Base-by-base conservation (phyloP, 257 asterid genomes). In the Jaltomata sinuosa region DNA sequence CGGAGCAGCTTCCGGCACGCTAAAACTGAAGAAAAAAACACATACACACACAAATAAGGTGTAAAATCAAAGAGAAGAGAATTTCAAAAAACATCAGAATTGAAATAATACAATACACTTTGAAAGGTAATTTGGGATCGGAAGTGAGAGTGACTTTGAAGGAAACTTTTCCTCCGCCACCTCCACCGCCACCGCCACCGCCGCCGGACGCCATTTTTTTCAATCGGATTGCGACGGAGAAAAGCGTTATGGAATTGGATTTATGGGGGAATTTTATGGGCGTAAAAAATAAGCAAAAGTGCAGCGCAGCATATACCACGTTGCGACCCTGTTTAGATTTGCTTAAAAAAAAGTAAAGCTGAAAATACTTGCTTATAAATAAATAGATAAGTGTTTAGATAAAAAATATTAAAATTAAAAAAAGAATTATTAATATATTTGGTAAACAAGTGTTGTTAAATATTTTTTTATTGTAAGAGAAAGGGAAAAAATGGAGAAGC, bases 1-100 rank as follows among this genome's bases (percentile, higher is more conserved):
- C 27, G 99, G 98, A 11, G 99, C 99, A 59, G 93, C 99, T 92
- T 96, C 99, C 11, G 99, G 98, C 49, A 96, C 98, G 91, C 98
- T 96, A 84, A 96, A 94, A 82, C 99, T 96, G 91, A 65, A 40
- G 22, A 79, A 42, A 15, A 14, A 80, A 85, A 85, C 3, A 11
- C 71, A 64, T 25, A 47, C 19, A 11, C 29, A 5, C 21, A 22
- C 32, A 71, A 25, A 50, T n/a, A 7, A 61, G 16, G 9, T 45
- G 16, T 10, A 50, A 15, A 72, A 83, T 69, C 59, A 25, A 84
- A 65, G 65, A 5, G n/a, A 67, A 31, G 81, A 40, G 32, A 36
- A 49, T 49, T 25, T 42, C 40, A 45, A 21, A 45, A 21, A 69
- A 49, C 3, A 74, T 40, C 8, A 19, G 6, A 16, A 68, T 3